These are phyloP conservation scores for Zoysia japonica DNA, from an alignment of 176 grass and related monocot genomes.

Conservation along the genomic window DNA sequence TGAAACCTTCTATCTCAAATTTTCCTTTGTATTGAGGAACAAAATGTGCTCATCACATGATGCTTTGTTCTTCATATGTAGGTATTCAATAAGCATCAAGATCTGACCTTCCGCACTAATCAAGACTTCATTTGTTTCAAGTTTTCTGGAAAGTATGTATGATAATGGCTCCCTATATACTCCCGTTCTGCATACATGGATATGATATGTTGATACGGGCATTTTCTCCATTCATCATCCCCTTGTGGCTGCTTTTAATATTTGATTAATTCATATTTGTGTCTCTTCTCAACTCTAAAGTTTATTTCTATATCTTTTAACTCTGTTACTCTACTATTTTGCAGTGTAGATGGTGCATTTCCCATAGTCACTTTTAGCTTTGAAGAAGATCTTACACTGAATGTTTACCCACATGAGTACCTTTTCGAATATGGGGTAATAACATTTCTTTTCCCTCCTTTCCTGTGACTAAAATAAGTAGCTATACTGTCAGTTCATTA, in stretches of 20 bases:
- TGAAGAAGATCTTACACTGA: conserved; percentile 64
- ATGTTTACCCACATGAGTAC: conserved; percentile 93
- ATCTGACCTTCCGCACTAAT: conserved; percentile 42
- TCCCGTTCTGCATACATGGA: neutral
- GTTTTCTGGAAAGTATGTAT: conserved; percentile 73
- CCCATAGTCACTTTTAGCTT: conserved; percentile 76
- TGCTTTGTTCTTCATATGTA: conserved; percentile 41
- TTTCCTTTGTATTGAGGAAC: neutral
- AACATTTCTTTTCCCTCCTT: conserved; percentile 17
- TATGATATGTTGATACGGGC: neutral
- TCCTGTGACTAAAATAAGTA: conserved; percentile 11
- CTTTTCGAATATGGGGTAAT: conserved; percentile 86
- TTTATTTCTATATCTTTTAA: conserved; percentile 36
- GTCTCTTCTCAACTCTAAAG: neutral
- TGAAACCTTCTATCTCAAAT: conserved; percentile 20
- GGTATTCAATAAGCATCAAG: conserved; percentile 64
- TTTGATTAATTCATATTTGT: neutral
- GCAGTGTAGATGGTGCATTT: conserved; percentile 86
- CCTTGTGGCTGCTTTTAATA: neutral
- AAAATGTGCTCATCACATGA: conserved; percentile 18
- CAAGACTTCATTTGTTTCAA: conserved; percentile 74
- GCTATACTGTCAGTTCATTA: neutral
- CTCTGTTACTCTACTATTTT: conserved; percentile 18
- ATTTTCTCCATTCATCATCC: neutral
- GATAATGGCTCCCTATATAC: conserved; percentile 1